phyloP scores from a whole-genome alignment of 2,329 filamentous ascomycete species.

The Phialophora macrospora region DNA sequence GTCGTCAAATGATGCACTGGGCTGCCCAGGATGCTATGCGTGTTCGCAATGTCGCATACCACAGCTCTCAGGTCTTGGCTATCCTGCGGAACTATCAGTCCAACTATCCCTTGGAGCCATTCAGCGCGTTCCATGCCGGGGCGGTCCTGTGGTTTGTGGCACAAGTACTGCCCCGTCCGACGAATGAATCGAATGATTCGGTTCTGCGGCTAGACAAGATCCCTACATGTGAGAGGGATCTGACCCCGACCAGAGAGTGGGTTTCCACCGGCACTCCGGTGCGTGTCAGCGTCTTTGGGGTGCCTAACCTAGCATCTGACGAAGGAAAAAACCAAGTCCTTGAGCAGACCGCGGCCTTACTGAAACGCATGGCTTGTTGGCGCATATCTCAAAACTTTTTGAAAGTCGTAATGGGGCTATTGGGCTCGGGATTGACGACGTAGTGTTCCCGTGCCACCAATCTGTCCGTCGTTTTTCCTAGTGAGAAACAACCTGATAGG shows the following conservation, averaged over 20 bases:
- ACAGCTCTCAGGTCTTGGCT: constrained; percentile 2
- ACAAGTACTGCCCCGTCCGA: constrained; percentile 2
- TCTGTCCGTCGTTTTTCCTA: not conserved
- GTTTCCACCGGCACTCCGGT: not conserved
- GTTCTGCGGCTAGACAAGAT: not conserved
- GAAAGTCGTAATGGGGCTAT: not conserved
- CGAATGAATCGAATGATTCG: not conserved
- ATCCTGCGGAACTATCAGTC: not conserved
- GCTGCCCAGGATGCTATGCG: not conserved
- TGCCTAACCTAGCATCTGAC: not conserved
- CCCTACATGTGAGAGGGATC: not conserved
- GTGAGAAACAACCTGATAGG: too few relatives aligned
- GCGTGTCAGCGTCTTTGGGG: not conserved
- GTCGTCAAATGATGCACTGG: not conserved
- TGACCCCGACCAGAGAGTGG: not conserved
- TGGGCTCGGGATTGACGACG: not conserved
- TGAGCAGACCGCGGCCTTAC: not conserved
- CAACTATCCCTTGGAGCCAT: constrained; percentile 1
- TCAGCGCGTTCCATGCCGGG: not conserved
- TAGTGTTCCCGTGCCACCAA: not conserved
- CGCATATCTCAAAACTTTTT: constrained; percentile 9
- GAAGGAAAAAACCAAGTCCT: constrained; percentile 1
- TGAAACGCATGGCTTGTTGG: not conserved
- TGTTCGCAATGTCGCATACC: constrained; percentile 5
- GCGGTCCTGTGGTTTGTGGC: not conserved